Base-by-base conservation (phyloP, 345 rosid genomes). In the Citrus glauca region DNA sequence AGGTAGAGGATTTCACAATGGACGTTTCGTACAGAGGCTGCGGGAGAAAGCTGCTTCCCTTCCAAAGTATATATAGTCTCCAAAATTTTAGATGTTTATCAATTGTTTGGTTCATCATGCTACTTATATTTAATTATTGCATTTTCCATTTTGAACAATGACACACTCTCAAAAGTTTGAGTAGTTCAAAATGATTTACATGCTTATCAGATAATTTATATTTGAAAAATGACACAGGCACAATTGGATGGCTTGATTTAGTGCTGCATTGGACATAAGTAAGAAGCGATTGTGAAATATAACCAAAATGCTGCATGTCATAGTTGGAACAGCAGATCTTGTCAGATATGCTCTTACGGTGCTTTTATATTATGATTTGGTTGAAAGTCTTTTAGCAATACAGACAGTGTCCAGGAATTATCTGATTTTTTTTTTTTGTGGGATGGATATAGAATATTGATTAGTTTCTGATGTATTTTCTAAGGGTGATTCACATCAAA, bases 1-100 rank as follows among this genome's bases (percentile, higher is more conserved):
- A 9, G 90, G 90, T n/a, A 85, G 89, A 80, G 85, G 92, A 82
- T 87, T 89, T 75, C 92, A 89, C 75, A 89, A 87, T 59, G 90
- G 90, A 22, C 89, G 90, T n/a, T 89, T 89, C 80, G 81, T 89
- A 55, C 90, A 84, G 78, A 85, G 87, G 69, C 77, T 89, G 90
- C 79, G 92, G 50, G 81, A 85, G 69, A 89, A 87, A 72, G 92
- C 90, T 81, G 81, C 83, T 25, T 72, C 84, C 30, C 85, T 85
- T 35, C 82, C 87, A 75, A 89, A 82, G 92, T 89, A 85, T 16
- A 13, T 67, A 14, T 35, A 6, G 37, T 35, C 37, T 35, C 50
- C 19, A 11, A 22, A 17, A 30, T 67, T 56, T 56, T 76, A 5
- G 19, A 37, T 45, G 42, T 57, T 35, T n/a, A 3, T 50, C 37